Base-by-base conservation (phyloP, 2,329 filamentous ascomycete genomes). In the Phyllosticta citribraziliensis region DNA sequence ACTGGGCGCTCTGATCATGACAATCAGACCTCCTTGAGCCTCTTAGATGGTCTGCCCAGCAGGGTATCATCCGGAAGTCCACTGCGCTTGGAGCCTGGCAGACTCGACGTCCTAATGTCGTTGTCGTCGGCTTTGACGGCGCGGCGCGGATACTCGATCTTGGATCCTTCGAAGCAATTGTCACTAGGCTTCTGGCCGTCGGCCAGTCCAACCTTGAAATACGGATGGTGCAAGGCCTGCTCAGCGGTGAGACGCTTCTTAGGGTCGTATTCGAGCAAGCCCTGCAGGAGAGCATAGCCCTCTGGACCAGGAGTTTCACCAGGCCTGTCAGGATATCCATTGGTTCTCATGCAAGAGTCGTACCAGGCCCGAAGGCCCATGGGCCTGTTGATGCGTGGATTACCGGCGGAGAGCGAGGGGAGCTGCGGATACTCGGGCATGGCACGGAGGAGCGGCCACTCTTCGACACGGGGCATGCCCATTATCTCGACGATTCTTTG, bases 401-500 rank as follows among this genome's bases (percentile, higher is more conserved):
- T 78, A 9, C 74, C 75, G 54, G 67, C 76, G 65, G 63, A 75
- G 17, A 84, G 68, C 1, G 79, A 76, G 33, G 80, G 77, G 4
- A 96, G 80, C 66, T 94, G 88, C 47, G 76, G 76, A 69, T 89
- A 96, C 75, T 99, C 94, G 0, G 91, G 91, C 88, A 96, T 96
- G 50, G 87, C 84, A 1, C 84, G 79, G 1, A 99, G 78, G 27
- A 93, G 81, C 0, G 92, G 90, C 94, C 94, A 99, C 25, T 86
- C 84, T 56, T 96, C 89, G 69, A 93, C 93, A 6, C 84, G 90
- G 0, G 94, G 94, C 66, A 96, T 78, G 30, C 94, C 94, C 79
- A 99, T 87, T 64, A 99, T 91, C 70, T 99, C 94, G 47, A 96
- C 90, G 67, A 99, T 99, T 76, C 96, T 97, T 70, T 94, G 91